phyloP scores from a whole-genome alignment of 2,329 filamentous ascomycete species.

The Calcarisporium arbuscula region DNA sequence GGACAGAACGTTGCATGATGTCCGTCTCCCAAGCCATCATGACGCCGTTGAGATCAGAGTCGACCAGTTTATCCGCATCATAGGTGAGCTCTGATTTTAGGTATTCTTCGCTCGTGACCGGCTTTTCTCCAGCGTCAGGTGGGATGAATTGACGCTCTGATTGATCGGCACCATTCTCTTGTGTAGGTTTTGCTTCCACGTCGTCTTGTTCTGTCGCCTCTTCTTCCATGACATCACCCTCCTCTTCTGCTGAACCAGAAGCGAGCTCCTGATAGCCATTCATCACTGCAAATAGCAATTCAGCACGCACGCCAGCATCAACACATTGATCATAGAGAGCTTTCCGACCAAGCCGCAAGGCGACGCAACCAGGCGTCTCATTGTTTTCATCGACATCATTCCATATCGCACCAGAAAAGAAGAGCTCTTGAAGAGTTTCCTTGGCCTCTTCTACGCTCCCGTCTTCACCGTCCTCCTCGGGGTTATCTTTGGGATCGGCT shows the following conservation, averaged over 20 bases:
- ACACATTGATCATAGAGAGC: conserved; percentile 77
- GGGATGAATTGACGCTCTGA: conserved; percentile 24
- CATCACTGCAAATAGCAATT: conserved; percentile 76
- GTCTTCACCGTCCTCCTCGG: conserved; percentile 27
- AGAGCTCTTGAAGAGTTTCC: conserved; percentile 66
- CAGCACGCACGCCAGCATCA: conserved; percentile 83
- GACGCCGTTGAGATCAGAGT: conserved; percentile 71
- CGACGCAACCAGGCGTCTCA: conserved; percentile 89
- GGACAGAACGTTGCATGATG: conserved; percentile 75
- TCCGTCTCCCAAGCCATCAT: conserved; percentile 93
- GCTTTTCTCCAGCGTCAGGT: conserved; percentile 30
- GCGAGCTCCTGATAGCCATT: conserved; percentile 73
- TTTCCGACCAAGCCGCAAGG: conserved; percentile 59
- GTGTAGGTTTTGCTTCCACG: conserved; percentile 26
- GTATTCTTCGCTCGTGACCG: conserved; percentile 61
- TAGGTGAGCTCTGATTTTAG: conserved; percentile 62
- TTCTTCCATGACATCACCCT: conserved; percentile 33
- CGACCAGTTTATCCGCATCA: conserved; percentile 60
- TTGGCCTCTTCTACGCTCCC: conserved; percentile 52
- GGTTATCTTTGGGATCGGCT: conserved; percentile 13
- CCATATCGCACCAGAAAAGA: conserved; percentile 91
- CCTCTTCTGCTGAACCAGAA: conserved; percentile 46
- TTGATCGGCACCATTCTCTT: conserved; percentile 10
- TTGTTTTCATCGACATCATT: conserved; percentile 83
- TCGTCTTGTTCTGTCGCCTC: conserved; percentile 42